Evolutionary conservation across 176 grass and related monocot species (phyloP).

Genomic region (Eragrostis nindensis): DNA sequence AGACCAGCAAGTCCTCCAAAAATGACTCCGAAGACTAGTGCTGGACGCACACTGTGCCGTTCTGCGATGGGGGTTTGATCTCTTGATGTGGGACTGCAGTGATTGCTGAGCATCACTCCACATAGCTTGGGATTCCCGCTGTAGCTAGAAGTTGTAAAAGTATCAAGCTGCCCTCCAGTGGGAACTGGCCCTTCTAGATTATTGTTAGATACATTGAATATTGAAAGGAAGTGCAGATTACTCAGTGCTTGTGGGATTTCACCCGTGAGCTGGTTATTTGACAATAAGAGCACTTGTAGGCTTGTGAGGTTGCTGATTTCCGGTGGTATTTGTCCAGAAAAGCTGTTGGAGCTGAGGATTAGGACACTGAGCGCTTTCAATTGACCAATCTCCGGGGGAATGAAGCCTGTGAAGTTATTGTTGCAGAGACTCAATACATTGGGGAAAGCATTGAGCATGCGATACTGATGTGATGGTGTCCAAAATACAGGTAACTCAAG

Average conservation of each 20-base stretch:
- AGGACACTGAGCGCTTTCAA: conserved; percentile 55
- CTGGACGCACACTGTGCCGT: background rate
- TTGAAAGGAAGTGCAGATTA: conserved; percentile 59
- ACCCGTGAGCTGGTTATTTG: conserved; percentile 63
- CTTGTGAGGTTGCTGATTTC: conserved; percentile 59
- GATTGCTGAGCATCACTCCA: conserved; percentile 37
- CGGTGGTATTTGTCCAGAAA: conserved; percentile 57
- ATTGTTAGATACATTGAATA: conserved; percentile 69
- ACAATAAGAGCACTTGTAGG: conserved; percentile 56
- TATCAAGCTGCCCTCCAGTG: conserved; percentile 56
- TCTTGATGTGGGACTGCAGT: background rate
- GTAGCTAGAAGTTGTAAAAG: conserved; percentile 60
- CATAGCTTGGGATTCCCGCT: conserved; percentile 66
- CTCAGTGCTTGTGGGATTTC: conserved; percentile 47
- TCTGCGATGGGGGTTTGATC: background rate
- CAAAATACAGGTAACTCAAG: conserved; percentile 71
- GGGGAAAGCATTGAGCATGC: conserved; percentile 61
- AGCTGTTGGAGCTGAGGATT: conserved; percentile 59
- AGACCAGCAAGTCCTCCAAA: conserved; percentile 49
- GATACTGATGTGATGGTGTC: conserved; percentile 58
- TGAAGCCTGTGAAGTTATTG: conserved; percentile 56
- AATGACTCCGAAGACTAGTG: conserved; percentile 59
- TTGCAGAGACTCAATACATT: conserved; percentile 36
- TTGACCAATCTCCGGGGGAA: conserved; percentile 57
- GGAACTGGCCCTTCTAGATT: conserved; percentile 62